phyloP scores from a whole-genome alignment of 2,329 filamentous ascomycete species.

The Phyllosticta ampelicida region DNA sequence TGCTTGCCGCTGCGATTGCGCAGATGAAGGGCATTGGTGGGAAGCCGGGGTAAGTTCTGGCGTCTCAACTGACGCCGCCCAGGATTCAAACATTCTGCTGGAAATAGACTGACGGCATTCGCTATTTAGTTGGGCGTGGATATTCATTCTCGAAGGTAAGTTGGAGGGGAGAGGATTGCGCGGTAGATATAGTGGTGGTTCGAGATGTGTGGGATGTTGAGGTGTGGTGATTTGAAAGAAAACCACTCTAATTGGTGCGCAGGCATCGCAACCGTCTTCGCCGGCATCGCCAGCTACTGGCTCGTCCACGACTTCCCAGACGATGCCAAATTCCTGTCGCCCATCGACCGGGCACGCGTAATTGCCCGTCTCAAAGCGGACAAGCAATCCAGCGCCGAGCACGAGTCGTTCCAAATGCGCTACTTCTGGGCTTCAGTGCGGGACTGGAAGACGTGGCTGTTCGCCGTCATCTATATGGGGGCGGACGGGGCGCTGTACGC shows the following conservation, averaged over 20 bases:
- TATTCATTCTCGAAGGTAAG: constrained; percentile 18
- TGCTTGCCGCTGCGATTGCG: constrained; percentile 60
- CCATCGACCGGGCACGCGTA: constrained; percentile 59
- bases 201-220: too few relatives aligned
- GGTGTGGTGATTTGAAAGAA: too few relatives aligned
- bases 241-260: constrained; percentile 36
- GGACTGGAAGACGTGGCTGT: constrained; percentile 77
- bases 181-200: too few relatives aligned
- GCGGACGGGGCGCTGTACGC: constrained; percentile 61
- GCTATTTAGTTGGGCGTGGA: constrained; percentile 31
- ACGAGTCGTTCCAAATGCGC: constrained; percentile 62
- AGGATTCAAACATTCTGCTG: too few relatives aligned
- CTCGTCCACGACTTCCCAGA: constrained; percentile 76
- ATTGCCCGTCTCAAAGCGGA: constrained; percentile 60
- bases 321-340: constrained; percentile 60
- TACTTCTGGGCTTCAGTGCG: constrained; percentile 63
- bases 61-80: too few relatives aligned
- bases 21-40: constrained; percentile 54
- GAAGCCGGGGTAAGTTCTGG: constrained; percentile 19
- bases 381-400: constrained; percentile 61
- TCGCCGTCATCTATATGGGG: constrained; percentile 70
- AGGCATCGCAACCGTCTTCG: constrained; percentile 57
- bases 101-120: background rate
- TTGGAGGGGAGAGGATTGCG: constrained; percentile 6
- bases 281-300: constrained; percentile 61